Conservation (phyloP, 306 rosid genomes). For the Gastrolobium bilobum region DNA sequence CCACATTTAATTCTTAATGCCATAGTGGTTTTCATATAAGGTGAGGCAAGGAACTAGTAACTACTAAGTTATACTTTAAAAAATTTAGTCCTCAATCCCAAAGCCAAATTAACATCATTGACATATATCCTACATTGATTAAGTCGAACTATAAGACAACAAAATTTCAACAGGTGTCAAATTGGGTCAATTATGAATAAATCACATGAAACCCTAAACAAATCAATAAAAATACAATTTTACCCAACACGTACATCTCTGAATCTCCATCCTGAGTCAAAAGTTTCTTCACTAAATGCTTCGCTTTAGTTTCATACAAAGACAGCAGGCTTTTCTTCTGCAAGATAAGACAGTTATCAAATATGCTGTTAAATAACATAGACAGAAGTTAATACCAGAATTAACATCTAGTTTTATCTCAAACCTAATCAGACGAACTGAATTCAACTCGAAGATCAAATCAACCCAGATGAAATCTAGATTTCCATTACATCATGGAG, state of each 20-base stretch:
- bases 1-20: background rate
- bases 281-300: conserved; percentile 74
- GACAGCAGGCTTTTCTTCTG: conserved; percentile 84
- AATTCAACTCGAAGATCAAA: conserved; percentile 25
- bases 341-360: conserved; percentile 55
- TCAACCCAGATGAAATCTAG: conserved; percentile 27
- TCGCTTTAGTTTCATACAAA: conserved; percentile 78
- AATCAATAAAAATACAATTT: conserved; percentile 26
- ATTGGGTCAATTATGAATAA: conserved; percentile 14
- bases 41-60: conserved; percentile 19
- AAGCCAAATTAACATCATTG: conserved; percentile 34
- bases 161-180: conserved; percentile 20
- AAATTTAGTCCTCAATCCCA: conserved; percentile 31
- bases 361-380: conserved; percentile 36
- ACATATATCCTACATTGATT: conserved; percentile 16
- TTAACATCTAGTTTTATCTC: conserved; percentile 35
- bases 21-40: conserved; percentile 33
- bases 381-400: conserved; percentile 35
- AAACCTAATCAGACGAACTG: conserved; percentile 20
- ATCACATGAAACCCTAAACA: conserved; percentile 16
- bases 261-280: conserved; percentile 70
- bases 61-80: conserved; percentile 22
- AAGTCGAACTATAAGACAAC: conserved; percentile 27
- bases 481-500: conserved; percentile 21
- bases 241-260: conserved; percentile 68